phyloP scores from a whole-genome alignment of 352 stramenopile species.

The Thraustochytrium striatum region DNA sequence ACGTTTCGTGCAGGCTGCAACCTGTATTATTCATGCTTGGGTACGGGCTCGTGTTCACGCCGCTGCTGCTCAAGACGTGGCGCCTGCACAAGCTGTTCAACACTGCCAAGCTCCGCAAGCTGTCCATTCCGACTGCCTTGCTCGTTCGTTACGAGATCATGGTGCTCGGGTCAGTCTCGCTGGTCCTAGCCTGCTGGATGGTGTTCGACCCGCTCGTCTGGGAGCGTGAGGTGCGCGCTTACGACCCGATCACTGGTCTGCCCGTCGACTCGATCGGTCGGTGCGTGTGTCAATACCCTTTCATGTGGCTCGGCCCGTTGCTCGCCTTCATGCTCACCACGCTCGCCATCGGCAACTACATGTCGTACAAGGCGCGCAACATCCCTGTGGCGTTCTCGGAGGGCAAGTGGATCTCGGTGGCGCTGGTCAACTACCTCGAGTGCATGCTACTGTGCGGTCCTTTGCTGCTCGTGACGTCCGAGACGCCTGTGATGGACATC shows the following conservation, averaged over 20 bases:
- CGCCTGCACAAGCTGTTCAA: constrained; percentile 12
- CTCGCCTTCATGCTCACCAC: neutral
- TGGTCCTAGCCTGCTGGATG: neutral
- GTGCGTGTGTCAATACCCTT: neutral
- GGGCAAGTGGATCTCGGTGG: constrained; percentile 16
- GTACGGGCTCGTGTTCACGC: constrained; percentile 19
- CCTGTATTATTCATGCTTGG: neutral
- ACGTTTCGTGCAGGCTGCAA: constrained; percentile 6
- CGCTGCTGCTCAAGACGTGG: constrained; percentile 34
- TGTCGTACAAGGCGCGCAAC: neutral
- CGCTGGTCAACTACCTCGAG: constrained; percentile 16
- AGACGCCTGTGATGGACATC: constrained; percentile 7
- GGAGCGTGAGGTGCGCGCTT: neutral
- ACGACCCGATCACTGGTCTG: neutral
- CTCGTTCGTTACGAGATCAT: constrained; percentile 10
- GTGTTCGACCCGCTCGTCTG: neutral
- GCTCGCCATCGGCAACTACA: neutral
- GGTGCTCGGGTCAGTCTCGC: neutral
- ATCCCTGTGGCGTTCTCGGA: constrained; percentile 25
- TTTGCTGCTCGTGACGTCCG: constrained; percentile 9
- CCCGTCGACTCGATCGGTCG: neutral
- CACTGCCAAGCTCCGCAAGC: neutral
- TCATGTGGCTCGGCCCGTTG: too few relatives aligned
- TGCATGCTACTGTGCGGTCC: neutral
- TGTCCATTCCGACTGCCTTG: constrained; percentile 23